Percentiles rank a stretch among this genome's conserved stretches.
phyloP scores from a whole-genome alignment of 2,329 filamentous ascomycete species.

The Aspergillus aculeatus region DNA sequence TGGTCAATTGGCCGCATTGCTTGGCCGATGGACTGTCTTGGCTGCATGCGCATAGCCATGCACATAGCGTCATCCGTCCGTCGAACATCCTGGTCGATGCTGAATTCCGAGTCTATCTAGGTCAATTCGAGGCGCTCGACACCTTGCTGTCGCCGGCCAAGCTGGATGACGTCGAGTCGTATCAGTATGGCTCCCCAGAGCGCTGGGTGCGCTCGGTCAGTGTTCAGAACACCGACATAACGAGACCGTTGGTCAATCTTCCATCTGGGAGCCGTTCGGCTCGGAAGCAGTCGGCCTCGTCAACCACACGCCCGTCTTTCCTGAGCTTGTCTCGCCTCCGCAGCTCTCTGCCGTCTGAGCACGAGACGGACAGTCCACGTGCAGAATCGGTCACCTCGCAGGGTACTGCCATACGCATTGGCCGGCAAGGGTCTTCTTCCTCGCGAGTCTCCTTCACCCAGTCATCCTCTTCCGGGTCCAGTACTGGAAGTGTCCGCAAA shows the following conservation, averaged over 20 bases:
- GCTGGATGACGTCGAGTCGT: conserved; percentile 55
- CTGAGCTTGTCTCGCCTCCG: conserved; percentile 25
- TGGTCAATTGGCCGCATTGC: conserved; percentile 50
- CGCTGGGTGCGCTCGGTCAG: conserved; percentile 44
- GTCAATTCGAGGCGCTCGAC: conserved; percentile 57
- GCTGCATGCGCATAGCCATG: conserved; percentile 55
- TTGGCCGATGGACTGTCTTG: conserved; percentile 57
- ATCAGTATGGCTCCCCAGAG: conserved; percentile 61
- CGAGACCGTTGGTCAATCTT: neutral
- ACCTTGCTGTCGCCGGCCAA: conserved; percentile 55
- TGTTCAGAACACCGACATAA: conserved; percentile 30
- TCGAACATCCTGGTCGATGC: conserved; percentile 60
- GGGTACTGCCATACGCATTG: conserved; percentile 36
- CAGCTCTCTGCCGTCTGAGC: conserved; percentile 20
- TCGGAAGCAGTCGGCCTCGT: conserved; percentile 29
- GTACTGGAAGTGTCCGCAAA: conserved; percentile 19
- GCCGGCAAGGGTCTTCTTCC: conserved; percentile 26
- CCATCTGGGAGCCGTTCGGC: conserved; percentile 11
- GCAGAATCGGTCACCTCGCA: conserved; percentile 35
- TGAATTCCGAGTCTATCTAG: conserved; percentile 57
- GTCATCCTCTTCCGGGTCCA: conserved; percentile 36
- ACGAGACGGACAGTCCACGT: conserved; percentile 22
- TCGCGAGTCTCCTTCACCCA: conserved; percentile 34
- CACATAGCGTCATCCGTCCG: conserved; percentile 58
- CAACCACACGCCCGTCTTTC: conserved; percentile 18